Conservation (phyloP, 495 filamentous ascomycete genomes). For the Penicillium goetzii region DNA sequence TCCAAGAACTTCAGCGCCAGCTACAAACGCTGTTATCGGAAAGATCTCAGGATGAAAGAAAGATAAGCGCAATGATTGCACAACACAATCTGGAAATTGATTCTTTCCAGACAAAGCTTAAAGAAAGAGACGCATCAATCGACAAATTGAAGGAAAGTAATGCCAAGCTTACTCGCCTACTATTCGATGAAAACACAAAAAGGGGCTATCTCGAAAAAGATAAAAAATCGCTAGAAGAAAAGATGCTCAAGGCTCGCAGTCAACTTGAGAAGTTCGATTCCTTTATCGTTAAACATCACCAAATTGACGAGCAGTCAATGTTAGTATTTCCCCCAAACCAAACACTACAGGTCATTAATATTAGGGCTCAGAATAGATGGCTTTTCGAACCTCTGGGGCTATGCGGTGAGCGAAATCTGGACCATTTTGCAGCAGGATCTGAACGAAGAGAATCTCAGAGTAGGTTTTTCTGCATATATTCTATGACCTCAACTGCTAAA, state of each 20-base stretch:
- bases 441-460: slow-evolving; percentile 9
- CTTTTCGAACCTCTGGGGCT: slow-evolving; percentile 2
- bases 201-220: slow-evolving; percentile 8
- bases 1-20: slow-evolving; percentile 2
- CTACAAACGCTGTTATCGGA: neutral
- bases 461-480: slow-evolving; percentile 8
- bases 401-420: neutral
- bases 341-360: neutral
- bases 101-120: slow-evolving; percentile 7
- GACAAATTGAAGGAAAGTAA: slow-evolving; percentile 5
- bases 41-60: slow-evolving; percentile 4
- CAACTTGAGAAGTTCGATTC: slow-evolving; percentile 8
- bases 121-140: slow-evolving; percentile 7
- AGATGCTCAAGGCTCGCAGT: slow-evolving; percentile 36
- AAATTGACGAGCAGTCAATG: slow-evolving; percentile 8
- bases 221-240: slow-evolving; percentile 47
- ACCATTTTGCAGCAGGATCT: slow-evolving; percentile 1
- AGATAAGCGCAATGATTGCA: neutral
- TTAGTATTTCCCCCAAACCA: slow-evolving; percentile 1
- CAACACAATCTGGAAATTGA: slow-evolving; percentile 1
- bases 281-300: slow-evolving; percentile 5
- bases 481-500: slow-evolving; percentile 7
- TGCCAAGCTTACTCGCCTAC: neutral
- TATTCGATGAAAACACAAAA: slow-evolving; percentile 2
- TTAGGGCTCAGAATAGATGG: slow-evolving; percentile 6